Evolutionary conservation across 257 asterid species (phyloP), one percentile per base, ranked within the genome.

Genomic region (Nyctanthes arbortristis): DNA sequence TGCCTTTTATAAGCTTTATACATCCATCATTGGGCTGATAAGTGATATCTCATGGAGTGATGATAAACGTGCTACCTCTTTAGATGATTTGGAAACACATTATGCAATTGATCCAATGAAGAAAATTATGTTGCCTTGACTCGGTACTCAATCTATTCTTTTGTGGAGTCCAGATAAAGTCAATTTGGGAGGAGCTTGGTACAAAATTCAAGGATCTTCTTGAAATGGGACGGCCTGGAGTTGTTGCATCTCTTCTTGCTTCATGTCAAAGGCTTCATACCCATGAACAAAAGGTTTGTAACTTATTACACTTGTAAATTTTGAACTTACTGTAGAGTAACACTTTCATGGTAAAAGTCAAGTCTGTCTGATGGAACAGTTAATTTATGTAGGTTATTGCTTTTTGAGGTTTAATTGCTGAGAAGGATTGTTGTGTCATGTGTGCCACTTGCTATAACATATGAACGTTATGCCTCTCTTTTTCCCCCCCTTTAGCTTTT

Each of bases 141-240:
- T 65, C 27, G 18, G 61, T 59, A 24, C 67, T 14, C 69, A 16
- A 72, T 79, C 65, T 70, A 37, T 43, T 35, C 73, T 31, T 39
- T 34, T n/a, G 72, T 61, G 74, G 43, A 30, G 62, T 72, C 67
- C 82, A 93, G 99, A 78, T 91, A 80, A 85, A 85, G 70, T 63
- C 83, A 77, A 84, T 91, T 66, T 91, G 86, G 73, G 93, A 80
- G 82, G 97, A 88, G 78, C 82, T 94, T 37, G 91, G 97, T 37
- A 72, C 88, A 60, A 88, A 81, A 65, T 84, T 91, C 68, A 71
- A 77, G 77, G 73, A 83, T 73, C 99, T 94, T 74, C 76, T 94
- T 11, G 96, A 86, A 75, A 78, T 82, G 86, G 96, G 97, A 57
- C 84, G 78, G 78, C 66, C 90, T 79, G 99, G 99, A 74, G 99